Evolutionary conservation across 805 yeast genomes (phyloP).

Genomic region (Millerozyma miso): DNA sequence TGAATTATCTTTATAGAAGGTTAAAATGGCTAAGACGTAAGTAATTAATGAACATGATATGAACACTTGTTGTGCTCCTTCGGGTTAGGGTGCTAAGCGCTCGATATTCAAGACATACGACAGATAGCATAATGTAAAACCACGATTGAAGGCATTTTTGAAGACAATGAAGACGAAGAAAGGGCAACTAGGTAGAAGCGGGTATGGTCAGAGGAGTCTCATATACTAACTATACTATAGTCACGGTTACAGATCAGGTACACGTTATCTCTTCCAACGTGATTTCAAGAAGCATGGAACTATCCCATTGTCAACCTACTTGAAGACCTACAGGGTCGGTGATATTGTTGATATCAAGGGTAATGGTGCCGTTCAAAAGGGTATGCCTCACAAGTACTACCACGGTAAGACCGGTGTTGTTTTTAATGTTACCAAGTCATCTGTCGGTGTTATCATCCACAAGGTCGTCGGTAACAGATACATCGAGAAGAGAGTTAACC

Average conservation of each 20-base stretch:
- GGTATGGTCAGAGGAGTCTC: too few species aligned
- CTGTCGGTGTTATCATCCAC: slow-evolving; percentile 98
- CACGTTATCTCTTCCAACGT: slow-evolving; percentile 99
- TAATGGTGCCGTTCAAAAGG: slow-evolving; percentile 98
- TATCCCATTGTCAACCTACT: slow-evolving; percentile 91
- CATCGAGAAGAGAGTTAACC: slow-evolving; percentile 97
- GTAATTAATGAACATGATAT: neutral
- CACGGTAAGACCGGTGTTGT: slow-evolving; percentile 99
- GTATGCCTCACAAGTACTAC: slow-evolving; percentile 98
- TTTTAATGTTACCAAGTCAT: slow-evolving; percentile 97
- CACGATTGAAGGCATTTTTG: too few species aligned
- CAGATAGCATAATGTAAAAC: too few species aligned
- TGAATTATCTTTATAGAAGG: neutral
- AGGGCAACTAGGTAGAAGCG: too few species aligned
- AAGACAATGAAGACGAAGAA: too few species aligned
- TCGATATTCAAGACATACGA: too few species aligned
- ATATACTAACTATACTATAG: slow-evolving; percentile 24
- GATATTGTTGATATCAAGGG: slow-evolving; percentile 99
- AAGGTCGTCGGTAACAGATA: slow-evolving; percentile 99
- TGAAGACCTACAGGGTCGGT: slow-evolving; percentile 97
- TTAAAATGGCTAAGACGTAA: neutral
- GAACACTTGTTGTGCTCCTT: neutral
- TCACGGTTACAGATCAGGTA: slow-evolving; percentile 99
- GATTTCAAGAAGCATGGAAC: slow-evolving; percentile 98
- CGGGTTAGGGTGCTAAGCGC: neutral